Evolutionary conservation across 805 yeast genomes (phyloP), one percentile per base, ranked within the genome.

Genomic region (Candida manassasensis): DNA sequence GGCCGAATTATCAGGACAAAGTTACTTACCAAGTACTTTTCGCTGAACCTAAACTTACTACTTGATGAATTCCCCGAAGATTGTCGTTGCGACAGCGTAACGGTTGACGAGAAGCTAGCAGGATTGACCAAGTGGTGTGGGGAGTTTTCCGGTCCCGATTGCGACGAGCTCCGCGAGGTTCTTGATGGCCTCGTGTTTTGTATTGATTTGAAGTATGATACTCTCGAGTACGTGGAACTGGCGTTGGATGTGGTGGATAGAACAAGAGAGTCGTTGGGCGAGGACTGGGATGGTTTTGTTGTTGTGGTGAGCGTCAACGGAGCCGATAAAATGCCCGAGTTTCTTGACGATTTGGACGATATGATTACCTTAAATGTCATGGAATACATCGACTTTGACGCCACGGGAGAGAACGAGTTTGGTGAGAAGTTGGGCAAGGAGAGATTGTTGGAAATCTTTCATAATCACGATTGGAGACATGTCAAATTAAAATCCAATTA

Each of bases 391-490:
- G 54, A 63, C 29, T 49, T 60, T 16, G 35, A 47, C 14, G 53
- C 54, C 4, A 29, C 44, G 2, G 69, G 70, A 0, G 33, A 24
- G 11, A 71, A 71, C 43, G 74, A 72, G 43, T 72, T 38, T 40
- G 49, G 49, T 14, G 81, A 74, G 30, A 57, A 48, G 16, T 11
- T 55, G 2, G 81, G 81, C 0, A 45, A 50, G 10, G 63, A 57
- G 25, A 48, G 81, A 38, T 37, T 75, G 3, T 43, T 44, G 25
- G 80, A 76, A 38, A 47, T 74, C 3, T 43, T 77, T 4, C 73
- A 76, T 32, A 57, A 73, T 1, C 68, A 73, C 39, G 69, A 63
- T 18, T 77, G 82, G 81, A 45, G 45, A 13, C 49, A 48, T 22
- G 37, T 52, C 29, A 53, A 52, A 3, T 4, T 35, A 9, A 35